phyloP scores from a whole-genome alignment of 2,329 filamentous ascomycete genomes.

The Aspergillus phoenicis region DNA sequence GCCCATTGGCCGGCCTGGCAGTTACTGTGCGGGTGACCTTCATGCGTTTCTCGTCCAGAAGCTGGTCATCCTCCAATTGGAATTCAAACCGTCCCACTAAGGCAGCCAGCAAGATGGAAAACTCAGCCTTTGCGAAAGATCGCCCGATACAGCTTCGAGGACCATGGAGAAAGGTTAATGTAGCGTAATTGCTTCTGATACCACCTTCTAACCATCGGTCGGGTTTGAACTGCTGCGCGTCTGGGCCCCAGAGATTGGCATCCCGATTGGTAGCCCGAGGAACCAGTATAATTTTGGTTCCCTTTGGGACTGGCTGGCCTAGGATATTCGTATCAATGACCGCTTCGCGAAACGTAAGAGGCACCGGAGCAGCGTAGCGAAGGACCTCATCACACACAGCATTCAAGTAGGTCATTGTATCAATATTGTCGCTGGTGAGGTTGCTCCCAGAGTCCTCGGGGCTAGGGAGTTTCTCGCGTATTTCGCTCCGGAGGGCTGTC shows the following conservation, averaged over 20 bases:
- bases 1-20: not conserved
- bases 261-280: slow-evolving; percentile 4
- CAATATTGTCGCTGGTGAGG: not conserved
- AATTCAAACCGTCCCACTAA: not conserved
- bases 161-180: not conserved
- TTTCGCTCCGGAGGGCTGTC: not conserved
- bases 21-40: not conserved
- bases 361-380: slow-evolving; percentile 1
- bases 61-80: not conserved
- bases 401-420: slow-evolving; percentile 5
- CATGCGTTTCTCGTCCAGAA: not conserved
- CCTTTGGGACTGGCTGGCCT: not conserved
- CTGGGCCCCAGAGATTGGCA: slow-evolving; percentile 5
- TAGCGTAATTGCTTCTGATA: slow-evolving; percentile 3
- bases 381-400: slow-evolving; percentile 11
- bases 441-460: not conserved
- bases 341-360: not conserved
- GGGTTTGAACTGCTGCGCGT: slow-evolving; percentile 5
- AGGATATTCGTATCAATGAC: not conserved
- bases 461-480: not conserved
- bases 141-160: slow-evolving; percentile 7
- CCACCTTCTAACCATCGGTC: slow-evolving; percentile 4
- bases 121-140: slow-evolving; percentile 1
- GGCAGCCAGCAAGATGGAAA: not conserved
- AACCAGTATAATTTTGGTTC: slow-evolving; percentile 1